Conservation (phyloP, 345 rosid species). For the Aethionema arabicum region DNA sequence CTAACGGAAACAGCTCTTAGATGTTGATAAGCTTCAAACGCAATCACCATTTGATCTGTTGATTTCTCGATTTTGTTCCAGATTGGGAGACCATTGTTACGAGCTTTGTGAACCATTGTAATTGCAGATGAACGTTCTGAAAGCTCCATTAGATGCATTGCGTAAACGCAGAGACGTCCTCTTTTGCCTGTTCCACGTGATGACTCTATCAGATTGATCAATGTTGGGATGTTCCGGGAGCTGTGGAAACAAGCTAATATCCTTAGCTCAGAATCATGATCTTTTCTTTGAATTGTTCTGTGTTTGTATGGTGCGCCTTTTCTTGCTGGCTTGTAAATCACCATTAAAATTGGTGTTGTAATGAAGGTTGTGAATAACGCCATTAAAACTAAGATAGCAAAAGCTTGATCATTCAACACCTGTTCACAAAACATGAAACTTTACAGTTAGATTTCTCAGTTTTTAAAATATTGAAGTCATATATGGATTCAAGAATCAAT, state of each 20-base stretch:
- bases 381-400: conserved; percentile 62
- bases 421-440: conserved; percentile 13
- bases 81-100: conserved; percentile 64
- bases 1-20: conserved; percentile 63
- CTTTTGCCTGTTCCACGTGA: conserved; percentile 46
- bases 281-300: conserved; percentile 49
- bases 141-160: conserved; percentile 78
- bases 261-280: conserved; percentile 54
- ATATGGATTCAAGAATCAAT: conserved; percentile 10
- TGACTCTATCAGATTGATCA: conserved; percentile 60
- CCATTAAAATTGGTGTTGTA: conserved; percentile 58
- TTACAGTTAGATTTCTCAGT: neutral
- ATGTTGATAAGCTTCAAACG: conserved; percentile 69
- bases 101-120: conserved; percentile 74
- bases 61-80: conserved; percentile 53
- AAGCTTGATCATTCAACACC: conserved; percentile 66
- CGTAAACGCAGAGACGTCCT: conserved; percentile 59
- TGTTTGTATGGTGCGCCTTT: conserved; percentile 54
- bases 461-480: neutral
- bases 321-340: conserved; percentile 58
- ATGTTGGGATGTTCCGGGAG: conserved; percentile 60
- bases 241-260: conserved; percentile 64
- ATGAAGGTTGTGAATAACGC: conserved; percentile 72
- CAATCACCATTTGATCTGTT: conserved; percentile 55
- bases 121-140: conserved; percentile 75